These are phyloP conservation scores for Rosa lucieae DNA, from an alignment of 306 rosid genomes.

Conservation along the genomic window DNA sequence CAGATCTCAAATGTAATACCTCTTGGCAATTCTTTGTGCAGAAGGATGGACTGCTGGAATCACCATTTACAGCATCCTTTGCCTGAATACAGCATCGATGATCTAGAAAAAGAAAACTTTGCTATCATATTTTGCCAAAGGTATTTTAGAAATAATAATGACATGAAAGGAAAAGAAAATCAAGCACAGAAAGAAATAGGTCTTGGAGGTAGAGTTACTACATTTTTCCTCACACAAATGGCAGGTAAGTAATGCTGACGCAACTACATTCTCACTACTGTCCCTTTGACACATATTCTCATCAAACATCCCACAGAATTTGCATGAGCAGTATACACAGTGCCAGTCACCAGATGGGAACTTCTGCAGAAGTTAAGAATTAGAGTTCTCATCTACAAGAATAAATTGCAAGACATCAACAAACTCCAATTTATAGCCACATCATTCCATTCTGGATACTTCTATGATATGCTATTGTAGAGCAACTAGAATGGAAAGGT, in stretches of 20 bases:
- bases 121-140: neutral
- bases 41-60: slow-evolving; percentile 35
- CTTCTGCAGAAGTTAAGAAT: slow-evolving; percentile 55
- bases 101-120: slow-evolving; percentile 41
- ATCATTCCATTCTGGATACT: slow-evolving; percentile 11
- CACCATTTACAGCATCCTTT: slow-evolving; percentile 37
- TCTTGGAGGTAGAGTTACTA: slow-evolving; percentile 32
- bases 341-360: slow-evolving; percentile 94
- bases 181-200: neutral
- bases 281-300: slow-evolving; percentile 37
- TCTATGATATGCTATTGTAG: neutral
- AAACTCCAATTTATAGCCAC: slow-evolving; percentile 17
- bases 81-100: slow-evolving; percentile 58
- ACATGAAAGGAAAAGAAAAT: slow-evolving; percentile 12
- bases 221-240: slow-evolving; percentile 77
- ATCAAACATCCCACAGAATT: slow-evolving; percentile 66
- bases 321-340: slow-evolving; percentile 91
- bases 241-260: slow-evolving; percentile 51
- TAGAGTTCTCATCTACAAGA: slow-evolving; percentile 14
- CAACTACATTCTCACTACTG: slow-evolving; percentile 30
- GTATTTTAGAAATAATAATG: neutral
- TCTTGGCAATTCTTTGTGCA: slow-evolving; percentile 77
- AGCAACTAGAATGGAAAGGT: neutral
- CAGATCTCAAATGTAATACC: slow-evolving; percentile 43
- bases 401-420: slow-evolving; percentile 20